Base-by-base conservation (phyloP, 1,284 basidiomycete species). In the Tausonia pullulans region DNA sequence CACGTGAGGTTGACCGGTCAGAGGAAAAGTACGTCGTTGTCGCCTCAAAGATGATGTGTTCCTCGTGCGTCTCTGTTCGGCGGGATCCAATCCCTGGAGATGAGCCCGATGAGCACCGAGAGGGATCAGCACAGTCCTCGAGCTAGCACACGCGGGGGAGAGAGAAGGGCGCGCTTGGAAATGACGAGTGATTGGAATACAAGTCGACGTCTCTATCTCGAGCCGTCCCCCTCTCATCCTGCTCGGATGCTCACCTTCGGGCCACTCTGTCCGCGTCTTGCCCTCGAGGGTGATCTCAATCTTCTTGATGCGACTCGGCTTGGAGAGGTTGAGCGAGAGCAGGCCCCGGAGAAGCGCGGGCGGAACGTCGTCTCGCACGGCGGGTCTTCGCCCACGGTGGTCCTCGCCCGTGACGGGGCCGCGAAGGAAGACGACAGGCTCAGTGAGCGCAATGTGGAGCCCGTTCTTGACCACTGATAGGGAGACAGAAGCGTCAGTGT, bases 301-400 rank as follows among this genome's bases (percentile, higher is more conserved):
- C 70, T 86, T 88, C 49, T 87, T 87, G 71, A 98, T 87, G 73
- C 87, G 85, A 51, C 86, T 92, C 0, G 93, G 84, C 73, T 94
- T 95, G 58, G 80, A 79, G 44, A 97, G 80, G 10, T 84, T 83
- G 55, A 98, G 79, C 1, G 85, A 87, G 65, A 98, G 81, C 10
- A 97, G 79, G n/a, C 93, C 95, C 51, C 95, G 82, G 45, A 98
- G 80, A 74, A 94, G 81, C 6, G 91, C 86, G 2, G 89, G 86
- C 5, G 83, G 82, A 0, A 81, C 78, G 69, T 81, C 80, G 27
- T 79, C 73, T n/a, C 73, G 74, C 8, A 76, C 73, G 13, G 75
- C 72, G 53, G 80, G 76, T 10, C 74, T 73, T 40, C 78, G 71
- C 51, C 81, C 81, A 62, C 84, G 76, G 53, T 75, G 76, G 61